Evolutionary conservation across 2,329 filamentous ascomycete species (phyloP).

Genomic region (Aspergillus niger): DNA sequence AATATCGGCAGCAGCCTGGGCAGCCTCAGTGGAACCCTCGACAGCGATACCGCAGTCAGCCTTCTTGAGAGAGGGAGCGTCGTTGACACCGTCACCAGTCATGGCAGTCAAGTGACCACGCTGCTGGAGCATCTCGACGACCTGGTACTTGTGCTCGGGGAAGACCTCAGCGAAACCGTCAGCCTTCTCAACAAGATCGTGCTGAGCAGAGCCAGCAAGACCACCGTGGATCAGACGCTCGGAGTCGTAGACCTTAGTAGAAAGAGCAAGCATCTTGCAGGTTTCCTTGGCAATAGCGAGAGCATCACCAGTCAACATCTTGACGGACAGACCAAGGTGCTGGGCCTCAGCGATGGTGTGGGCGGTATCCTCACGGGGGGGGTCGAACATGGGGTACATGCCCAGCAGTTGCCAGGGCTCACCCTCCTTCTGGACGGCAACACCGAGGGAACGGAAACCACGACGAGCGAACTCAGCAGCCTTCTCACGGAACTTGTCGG

Average conservation of each 20-base stretch:
- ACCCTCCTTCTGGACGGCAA: slow-evolving; percentile 76
- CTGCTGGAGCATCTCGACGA: slow-evolving; percentile 75
- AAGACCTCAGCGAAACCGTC: slow-evolving; percentile 75
- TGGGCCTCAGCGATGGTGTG: slow-evolving; percentile 77
- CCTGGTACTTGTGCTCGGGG: slow-evolving; percentile 75
- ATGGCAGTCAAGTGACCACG: slow-evolving; percentile 72
- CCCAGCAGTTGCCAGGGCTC: slow-evolving; percentile 73
- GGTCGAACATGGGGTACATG: slow-evolving; percentile 79
- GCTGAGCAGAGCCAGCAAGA: slow-evolving; percentile 70
- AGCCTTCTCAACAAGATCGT: slow-evolving; percentile 74
- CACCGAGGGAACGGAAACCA: slow-evolving; percentile 79
- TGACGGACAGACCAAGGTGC: slow-evolving; percentile 73
- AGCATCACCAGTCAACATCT: slow-evolving; percentile 81
- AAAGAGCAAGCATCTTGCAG: slow-evolving; percentile 77
- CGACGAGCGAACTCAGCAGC: slow-evolving; percentile 73
- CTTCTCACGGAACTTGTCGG: slow-evolving; percentile 70
- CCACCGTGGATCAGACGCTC: slow-evolving; percentile 75
- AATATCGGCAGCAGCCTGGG: slow-evolving; percentile 72
- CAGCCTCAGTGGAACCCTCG: slow-evolving; percentile 71
- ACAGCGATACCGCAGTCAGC: slow-evolving; percentile 74
- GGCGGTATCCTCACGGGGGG: slow-evolving; percentile 75
- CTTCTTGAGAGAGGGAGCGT: slow-evolving; percentile 73
- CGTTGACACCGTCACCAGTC: slow-evolving; percentile 77
- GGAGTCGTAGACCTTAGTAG: slow-evolving; percentile 80
- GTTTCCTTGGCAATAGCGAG: slow-evolving; percentile 80